Conservation (phyloP, 2,329 filamentous ascomycete species). For the Ophiostoma australiae region DNA sequence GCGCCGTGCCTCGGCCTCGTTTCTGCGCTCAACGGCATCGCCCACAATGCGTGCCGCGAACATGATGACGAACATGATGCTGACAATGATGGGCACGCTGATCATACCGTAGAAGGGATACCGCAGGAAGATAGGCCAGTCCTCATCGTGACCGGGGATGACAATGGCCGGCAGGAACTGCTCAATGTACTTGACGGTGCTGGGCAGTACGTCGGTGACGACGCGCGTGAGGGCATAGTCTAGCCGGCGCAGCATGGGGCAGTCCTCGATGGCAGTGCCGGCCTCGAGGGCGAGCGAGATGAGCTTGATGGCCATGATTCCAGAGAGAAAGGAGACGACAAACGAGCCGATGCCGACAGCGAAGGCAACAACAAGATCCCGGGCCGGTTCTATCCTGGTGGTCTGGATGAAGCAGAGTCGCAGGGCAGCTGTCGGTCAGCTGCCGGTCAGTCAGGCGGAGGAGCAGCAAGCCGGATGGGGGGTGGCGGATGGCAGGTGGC, state of each 20-base stretch:
- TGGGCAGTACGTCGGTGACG: constrained; percentile 8
- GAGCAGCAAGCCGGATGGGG: no score
- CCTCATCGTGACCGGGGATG: background rate
- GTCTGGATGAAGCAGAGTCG: background rate
- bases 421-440: no score
- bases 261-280: background rate
- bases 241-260: background rate
- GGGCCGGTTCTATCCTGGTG: background rate
- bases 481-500: no score
- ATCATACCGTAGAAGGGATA: constrained; percentile 22
- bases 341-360: constrained; percentile 17
- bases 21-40: background rate
- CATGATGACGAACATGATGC: constrained; percentile 16
- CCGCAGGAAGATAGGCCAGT: background rate
- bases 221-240: background rate
- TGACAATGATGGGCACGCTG: constrained; percentile 8
- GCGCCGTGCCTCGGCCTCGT: constrained; percentile 13
- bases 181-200: background rate
- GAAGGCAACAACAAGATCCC: background rate
- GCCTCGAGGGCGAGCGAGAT: background rate
- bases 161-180: constrained; percentile 18
- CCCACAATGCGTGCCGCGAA: background rate
- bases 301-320: constrained; percentile 2
- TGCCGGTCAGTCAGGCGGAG: no score
- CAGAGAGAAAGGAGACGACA: constrained; percentile 9